These are phyloP conservation scores for Pythium chondricola DNA, from an alignment of 352 stramenopile species.

Conservation along the genomic window DNA sequence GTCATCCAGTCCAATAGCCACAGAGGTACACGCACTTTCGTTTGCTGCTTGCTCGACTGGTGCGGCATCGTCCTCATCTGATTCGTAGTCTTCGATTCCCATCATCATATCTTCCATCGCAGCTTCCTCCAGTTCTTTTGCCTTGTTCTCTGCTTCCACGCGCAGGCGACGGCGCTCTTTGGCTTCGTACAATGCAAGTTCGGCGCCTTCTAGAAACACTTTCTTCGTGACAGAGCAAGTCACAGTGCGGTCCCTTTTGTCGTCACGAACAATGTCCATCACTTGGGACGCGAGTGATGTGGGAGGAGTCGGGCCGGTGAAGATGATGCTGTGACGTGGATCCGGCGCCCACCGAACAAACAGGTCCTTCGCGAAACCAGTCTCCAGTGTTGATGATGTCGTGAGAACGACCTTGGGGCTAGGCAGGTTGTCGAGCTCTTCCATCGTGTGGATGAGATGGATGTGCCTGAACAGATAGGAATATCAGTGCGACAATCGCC, in stretches of 20 bases:
- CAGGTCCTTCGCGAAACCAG: constrained; percentile 78
- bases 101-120: constrained; percentile 92
- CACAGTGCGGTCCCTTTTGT: constrained; percentile 38
- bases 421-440: constrained; percentile 81
- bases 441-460: constrained; percentile 79
- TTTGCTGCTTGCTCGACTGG: constrained; percentile 24
- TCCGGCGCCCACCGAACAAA: constrained; percentile 81
- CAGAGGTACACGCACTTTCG: constrained; percentile 32
- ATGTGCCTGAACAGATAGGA: constrained; percentile 47
- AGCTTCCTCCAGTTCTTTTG: constrained; percentile 84
- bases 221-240: constrained; percentile 62
- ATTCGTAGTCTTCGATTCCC: constrained; percentile 87
- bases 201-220: constrained; percentile 76
- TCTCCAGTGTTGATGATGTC: constrained; percentile 73
- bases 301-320: constrained; percentile 56
- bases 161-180: constrained; percentile 81
- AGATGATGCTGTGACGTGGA: constrained; percentile 78
- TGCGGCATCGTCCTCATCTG: constrained; percentile 62
- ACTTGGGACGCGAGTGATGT: constrained; percentile 69
- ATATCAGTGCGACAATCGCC: no score
- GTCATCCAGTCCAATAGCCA: background rate
- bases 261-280: constrained; percentile 44
- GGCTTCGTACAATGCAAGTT: constrained; percentile 80
- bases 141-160: constrained; percentile 82
- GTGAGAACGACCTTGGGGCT: constrained; percentile 84